A percentile compares a stretch with the other conserved stretches of the same genome.
Conservation (phyloP, 2,329 filamentous ascomycete genomes). For the Penicillium sclerotiorum region DNA sequence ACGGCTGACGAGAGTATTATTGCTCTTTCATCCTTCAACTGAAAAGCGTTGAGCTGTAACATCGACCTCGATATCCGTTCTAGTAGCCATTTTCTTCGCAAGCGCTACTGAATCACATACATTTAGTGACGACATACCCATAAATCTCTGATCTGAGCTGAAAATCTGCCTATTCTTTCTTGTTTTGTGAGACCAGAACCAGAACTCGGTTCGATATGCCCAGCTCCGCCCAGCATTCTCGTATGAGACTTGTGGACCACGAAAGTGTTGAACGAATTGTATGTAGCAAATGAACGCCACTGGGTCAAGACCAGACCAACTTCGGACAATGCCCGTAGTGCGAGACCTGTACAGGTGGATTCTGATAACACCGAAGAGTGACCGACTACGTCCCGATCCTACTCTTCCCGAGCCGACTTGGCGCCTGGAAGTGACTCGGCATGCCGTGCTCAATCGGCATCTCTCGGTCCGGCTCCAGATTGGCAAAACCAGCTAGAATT, state of each 20-base stretch:
- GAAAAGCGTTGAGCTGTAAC: not conserved
- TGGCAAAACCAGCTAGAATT: too few relatives aligned
- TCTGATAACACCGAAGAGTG: slow-evolving; percentile 20
- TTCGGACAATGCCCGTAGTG: slow-evolving; percentile 18
- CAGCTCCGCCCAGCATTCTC: not conserved
- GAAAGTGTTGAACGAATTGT: slow-evolving; percentile 15
- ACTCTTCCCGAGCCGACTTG: slow-evolving; percentile 17
- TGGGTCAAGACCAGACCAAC: not conserved
- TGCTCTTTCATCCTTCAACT: not conserved
- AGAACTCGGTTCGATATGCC: not conserved
- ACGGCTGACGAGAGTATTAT: not conserved
- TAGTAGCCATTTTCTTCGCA: too few relatives aligned
- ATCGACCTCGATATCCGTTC: not conserved
- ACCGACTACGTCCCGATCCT: slow-evolving; percentile 19
- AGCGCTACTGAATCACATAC: too few relatives aligned
- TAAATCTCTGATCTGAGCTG: not conserved
- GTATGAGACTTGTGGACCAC: slow-evolving; percentile 12
- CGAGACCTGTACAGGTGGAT: not conserved
- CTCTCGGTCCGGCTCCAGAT: too few relatives aligned
- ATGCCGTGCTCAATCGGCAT: not conserved
- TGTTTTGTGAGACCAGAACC: not conserved
- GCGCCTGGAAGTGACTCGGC: slow-evolving; percentile 7
- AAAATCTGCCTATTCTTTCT: not conserved
- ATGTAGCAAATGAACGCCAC: slow-evolving; percentile 9
- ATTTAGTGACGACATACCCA: not conserved